Evolutionary conservation across 192 early-diverging fungal genomes (phyloP).

Genomic region (Lobosporangium transversale): DNA sequence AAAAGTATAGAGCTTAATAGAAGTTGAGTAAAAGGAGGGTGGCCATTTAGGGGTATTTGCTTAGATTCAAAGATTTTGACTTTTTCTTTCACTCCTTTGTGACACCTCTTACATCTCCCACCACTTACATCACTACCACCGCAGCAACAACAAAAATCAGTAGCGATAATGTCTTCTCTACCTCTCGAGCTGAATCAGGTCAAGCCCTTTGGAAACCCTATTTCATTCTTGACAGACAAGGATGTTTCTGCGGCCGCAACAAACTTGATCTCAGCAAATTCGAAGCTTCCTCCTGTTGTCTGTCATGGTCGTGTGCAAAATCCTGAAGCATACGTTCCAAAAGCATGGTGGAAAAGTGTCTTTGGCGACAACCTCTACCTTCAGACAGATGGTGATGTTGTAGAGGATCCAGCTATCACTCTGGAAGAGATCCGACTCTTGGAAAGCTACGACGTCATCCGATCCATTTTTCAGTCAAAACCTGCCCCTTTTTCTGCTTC

Average conservation of each 20-base stretch:
- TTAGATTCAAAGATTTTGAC: not conserved
- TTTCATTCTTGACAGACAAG: constrained; percentile 29
- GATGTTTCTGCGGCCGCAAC: constrained; percentile 9
- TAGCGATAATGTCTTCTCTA: too few species aligned
- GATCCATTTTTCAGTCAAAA: constrained; percentile 33
- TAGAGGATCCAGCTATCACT: constrained; percentile 74
- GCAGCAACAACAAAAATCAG: too few species aligned
- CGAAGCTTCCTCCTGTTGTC: not conserved
- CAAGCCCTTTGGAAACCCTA: constrained; percentile 9
- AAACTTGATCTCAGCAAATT: not conserved
- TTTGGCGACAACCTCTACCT: constrained; percentile 66
- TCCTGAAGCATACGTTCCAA: constrained; percentile 62
- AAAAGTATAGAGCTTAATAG: too few species aligned
- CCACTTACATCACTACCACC: not conserved
- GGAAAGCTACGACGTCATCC: constrained; percentile 24
- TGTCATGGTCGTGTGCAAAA: constrained; percentile 60
- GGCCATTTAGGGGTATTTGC: too few species aligned
- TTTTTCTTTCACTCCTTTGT: not conserved
- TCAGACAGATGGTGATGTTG: constrained; percentile 75
- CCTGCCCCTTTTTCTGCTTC: not conserved
- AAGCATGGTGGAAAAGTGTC: constrained; percentile 25
- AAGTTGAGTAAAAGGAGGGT: too few species aligned
- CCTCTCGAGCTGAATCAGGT: constrained; percentile 13
- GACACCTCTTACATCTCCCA: not conserved
- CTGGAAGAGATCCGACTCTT: constrained; percentile 63